phyloP scores from a whole-genome alignment of 2,329 filamentous ascomycete genomes.

The Cercospora berteroae region DNA sequence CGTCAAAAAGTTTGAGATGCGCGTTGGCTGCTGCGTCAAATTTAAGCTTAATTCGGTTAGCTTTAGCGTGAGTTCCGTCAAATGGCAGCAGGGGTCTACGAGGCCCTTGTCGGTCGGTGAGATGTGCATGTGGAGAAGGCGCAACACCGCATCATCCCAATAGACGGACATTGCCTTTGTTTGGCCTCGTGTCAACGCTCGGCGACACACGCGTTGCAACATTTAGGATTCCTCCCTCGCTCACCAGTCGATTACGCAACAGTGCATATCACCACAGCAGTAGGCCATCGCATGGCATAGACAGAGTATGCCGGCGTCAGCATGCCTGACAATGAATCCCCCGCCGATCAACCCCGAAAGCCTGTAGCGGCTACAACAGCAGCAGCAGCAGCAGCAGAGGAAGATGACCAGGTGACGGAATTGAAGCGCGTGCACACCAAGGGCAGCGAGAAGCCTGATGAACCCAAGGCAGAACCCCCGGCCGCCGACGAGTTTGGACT shows the following conservation, averaged over 20 bases:
- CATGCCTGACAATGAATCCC: slow-evolving; percentile 19
- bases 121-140: not conserved
- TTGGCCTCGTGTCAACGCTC: not conserved
- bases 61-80: not conserved
- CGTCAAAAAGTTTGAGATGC: not conserved
- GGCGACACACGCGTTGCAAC: not conserved
- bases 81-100: not conserved
- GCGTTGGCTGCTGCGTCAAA: not conserved
- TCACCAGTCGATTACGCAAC: not conserved
- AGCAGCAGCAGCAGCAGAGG: not conserved
- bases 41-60: not conserved
- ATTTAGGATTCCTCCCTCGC: not conserved
- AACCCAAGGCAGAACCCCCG: slow-evolving; percentile 28
- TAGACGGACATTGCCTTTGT: not conserved
- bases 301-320: slow-evolving; percentile 6
- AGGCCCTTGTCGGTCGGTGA: not conserved
- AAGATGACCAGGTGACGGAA: slow-evolving; percentile 11
- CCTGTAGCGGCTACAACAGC: not conserved
- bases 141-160: not conserved
- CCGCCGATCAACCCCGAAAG: not conserved
- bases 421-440: slow-evolving; percentile 22
- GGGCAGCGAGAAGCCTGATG: slow-evolving; percentile 21
- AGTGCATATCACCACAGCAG: not conserved
- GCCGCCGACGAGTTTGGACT: slow-evolving; percentile 42
- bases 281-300: not conserved